Conservation (phyloP, 164 flowering plant genomes). For the Sextonia rubra region DNA sequence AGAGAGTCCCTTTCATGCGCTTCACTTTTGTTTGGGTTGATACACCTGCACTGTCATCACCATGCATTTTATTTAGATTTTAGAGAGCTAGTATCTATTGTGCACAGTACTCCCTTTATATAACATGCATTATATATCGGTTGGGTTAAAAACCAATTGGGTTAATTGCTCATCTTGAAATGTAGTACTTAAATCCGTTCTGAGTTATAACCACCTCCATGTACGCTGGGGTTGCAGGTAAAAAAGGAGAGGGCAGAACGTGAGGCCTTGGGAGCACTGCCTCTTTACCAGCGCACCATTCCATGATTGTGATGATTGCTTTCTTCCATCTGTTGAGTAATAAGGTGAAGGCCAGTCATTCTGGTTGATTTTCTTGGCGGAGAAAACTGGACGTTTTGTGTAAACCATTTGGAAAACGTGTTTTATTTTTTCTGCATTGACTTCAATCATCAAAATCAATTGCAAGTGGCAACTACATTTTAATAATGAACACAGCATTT, state of each 20-base stretch:
- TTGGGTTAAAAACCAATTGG: background rate
- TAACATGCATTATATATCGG: too few relatives aligned
- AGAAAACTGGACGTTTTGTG: too few relatives aligned
- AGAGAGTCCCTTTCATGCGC: too few relatives aligned
- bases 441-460: background rate
- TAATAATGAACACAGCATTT: background rate
- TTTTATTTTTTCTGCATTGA: background rate
- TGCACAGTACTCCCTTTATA: background rate
- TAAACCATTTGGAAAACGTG: background rate
- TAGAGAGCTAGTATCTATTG: too few relatives aligned
- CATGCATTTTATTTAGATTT: too few relatives aligned
- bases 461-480: background rate
- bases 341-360: background rate
- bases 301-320: background rate
- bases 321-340: background rate
- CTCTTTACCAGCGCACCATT: slow-evolving; percentile 61
- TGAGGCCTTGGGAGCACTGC: slow-evolving; percentile 89
- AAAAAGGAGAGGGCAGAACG: slow-evolving; percentile 81
- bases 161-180: background rate
- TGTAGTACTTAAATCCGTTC: too few relatives aligned
- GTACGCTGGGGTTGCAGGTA: slow-evolving; percentile 42
- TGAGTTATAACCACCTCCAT: background rate
- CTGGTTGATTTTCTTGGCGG: background rate
- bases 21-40: too few relatives aligned
- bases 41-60: too few relatives aligned